Evolutionary conservation across 140 eudicot species (phyloP), one percentile per base, ranked within the genome.

Genomic region (Flaveria floridana): DNA sequence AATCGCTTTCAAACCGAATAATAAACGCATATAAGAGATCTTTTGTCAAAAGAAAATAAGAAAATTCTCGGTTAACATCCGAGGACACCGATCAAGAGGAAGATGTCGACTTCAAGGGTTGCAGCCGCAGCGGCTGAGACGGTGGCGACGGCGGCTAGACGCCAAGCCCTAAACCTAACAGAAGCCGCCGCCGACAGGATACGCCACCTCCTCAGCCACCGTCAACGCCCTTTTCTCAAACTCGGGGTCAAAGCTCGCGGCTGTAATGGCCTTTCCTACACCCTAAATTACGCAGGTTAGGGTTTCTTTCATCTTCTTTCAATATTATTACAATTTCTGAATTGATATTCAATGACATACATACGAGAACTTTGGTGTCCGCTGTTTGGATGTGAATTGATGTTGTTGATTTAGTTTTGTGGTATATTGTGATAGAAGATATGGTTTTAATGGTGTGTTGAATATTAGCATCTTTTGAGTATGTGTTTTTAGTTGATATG

Each of bases 211-310:
- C 76, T 93, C 0, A 84, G 88, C 51, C 91, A 82, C 47, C 96
- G 98, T 18, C 97, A 88, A 59, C 96, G 98, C 44, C 82, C 88
- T 51, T 93, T 78, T 64, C 98, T 93, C 56, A 88, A 85, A 78
- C 96, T 93, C 64, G 98, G 98, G 56, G 98, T 93, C 80, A 93
- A 93, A 84, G 90, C 98, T 88, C 98, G 98, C 75, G 98, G 98
- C 30, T 93, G 98, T 80, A 93, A 93, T 57, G 98, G 98, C 73
- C 85, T 93, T 67, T 93, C 98, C 53, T 93, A 93, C 74, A 93
- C 98, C 86, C 98, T 93, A 80, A 93, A 93, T 81, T 93, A 93
- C 26, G 97, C 98, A 67, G 98, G 98, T 89, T 67, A 50, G 42
- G 58, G 44, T 62, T 62, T 10, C 70, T 28, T 10, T 77, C 41